Percentiles rank a stretch among this genome's conserved stretches.
Evolutionary conservation across 2,329 filamentous ascomycete genomes (phyloP).

Genomic region (Cladobotryum protrusum): DNA sequence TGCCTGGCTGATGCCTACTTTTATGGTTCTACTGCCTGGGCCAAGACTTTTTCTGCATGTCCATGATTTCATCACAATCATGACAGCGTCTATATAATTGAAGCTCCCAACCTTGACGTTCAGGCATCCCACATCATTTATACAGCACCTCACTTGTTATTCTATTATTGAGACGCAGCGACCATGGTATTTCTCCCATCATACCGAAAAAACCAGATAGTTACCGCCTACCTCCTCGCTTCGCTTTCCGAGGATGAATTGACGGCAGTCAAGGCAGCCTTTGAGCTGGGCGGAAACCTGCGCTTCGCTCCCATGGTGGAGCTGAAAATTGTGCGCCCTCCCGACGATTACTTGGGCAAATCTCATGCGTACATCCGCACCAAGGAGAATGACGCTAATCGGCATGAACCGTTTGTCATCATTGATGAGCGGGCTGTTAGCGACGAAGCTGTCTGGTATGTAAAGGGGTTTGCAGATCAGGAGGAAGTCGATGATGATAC

Average conservation of each 20-base stretch:
- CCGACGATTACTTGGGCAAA: constrained; percentile 14
- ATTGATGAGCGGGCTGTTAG: constrained; percentile 13
- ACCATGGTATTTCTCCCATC: constrained; percentile 1
- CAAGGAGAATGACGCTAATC: constrained; percentile 16
- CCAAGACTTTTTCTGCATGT: too few species aligned
- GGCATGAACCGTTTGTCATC: constrained; percentile 14
- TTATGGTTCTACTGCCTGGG: too few species aligned
- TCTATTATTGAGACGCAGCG: too few species aligned
- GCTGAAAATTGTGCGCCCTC: constrained; percentile 17
- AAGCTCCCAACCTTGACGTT: too few species aligned
- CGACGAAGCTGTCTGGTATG: constrained; percentile 17
- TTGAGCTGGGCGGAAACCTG: constrained; percentile 17
- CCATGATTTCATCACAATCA: too few species aligned
- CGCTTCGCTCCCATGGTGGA: constrained; percentile 17
- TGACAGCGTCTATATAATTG: too few species aligned
- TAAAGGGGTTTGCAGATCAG: constrained; percentile 14
- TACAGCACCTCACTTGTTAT: too few species aligned
- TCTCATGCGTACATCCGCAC: constrained; percentile 17
- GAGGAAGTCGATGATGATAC: constrained; percentile 12
- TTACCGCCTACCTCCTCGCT: constrained; percentile 4
- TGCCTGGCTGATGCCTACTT: too few species aligned
- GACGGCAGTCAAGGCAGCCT: constrained; percentile 13
- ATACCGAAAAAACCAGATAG: background rate
- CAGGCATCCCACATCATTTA: too few species aligned
- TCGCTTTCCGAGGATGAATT: constrained; percentile 1